phyloP scores from a whole-genome alignment of 2,329 filamentous ascomycete species.

The Xylaria sp. region DNA sequence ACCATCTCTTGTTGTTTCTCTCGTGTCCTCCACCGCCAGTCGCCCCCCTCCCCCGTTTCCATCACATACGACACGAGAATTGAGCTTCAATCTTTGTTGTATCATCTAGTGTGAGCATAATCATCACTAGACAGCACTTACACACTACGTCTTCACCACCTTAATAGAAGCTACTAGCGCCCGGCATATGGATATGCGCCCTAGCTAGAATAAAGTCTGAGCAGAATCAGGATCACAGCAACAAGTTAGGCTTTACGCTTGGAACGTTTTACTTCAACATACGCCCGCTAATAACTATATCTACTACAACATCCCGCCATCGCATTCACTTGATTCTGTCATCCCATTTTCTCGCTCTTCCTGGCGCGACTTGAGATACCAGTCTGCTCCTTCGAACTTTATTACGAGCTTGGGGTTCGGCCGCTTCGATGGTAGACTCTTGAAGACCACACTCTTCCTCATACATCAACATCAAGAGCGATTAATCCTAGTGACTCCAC shows the following conservation, averaged over 20 bases:
- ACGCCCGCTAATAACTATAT: background rate
- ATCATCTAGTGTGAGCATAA: background rate
- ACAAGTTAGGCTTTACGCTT: slow-evolving; percentile 10
- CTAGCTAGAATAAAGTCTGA: slow-evolving; percentile 18
- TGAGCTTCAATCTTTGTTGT: background rate
- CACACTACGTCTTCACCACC: background rate
- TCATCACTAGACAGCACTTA: background rate
- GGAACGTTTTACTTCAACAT: background rate
- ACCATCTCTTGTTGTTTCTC: slow-evolving; percentile 48
- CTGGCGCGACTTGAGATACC: background rate
- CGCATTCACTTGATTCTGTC: background rate
- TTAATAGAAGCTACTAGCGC: background rate
- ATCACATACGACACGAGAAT: slow-evolving; percentile 5
- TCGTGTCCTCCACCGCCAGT: slow-evolving; percentile 48
- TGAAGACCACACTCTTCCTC: background rate
- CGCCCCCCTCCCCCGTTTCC: slow-evolving; percentile 34
- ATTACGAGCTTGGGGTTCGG: background rate
- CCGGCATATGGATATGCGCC: slow-evolving; percentile 26
- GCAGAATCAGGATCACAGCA: slow-evolving; percentile 4
- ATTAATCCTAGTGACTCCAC: background rate
- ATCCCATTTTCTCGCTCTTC: background rate
- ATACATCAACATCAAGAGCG: background rate
- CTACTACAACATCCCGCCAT: background rate
- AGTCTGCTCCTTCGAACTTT: background rate
- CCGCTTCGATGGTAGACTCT: background rate